Base-by-base conservation (phyloP, 2,329 filamentous ascomycete genomes). In the Cladosporium sphaerospermum region DNA sequence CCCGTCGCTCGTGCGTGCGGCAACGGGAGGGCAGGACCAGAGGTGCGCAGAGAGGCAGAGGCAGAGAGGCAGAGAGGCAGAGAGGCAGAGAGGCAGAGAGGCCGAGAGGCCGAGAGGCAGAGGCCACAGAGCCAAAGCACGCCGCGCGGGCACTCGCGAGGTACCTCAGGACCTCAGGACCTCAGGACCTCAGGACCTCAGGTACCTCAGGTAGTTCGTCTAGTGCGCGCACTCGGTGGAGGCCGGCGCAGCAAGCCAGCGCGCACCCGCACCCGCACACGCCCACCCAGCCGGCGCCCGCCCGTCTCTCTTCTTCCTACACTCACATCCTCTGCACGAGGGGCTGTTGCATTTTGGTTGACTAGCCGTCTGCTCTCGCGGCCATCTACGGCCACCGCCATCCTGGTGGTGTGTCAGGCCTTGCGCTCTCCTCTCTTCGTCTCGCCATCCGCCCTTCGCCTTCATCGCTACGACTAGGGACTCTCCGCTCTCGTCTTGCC, bases 341-440 rank as follows among this genome's bases (percentile, higher is more conserved):
- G 48, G 39, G 39, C 36, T 51, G 40, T 51, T 44, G 18, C n/a
- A 51, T 51, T 51, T 51, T 51, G 48, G 48, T 51, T 51, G 48
- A 51, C 40, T 33, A 51, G 48, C 43, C 48, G 39, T 51, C 48
- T 34, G 34, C 13, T 14, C 36, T 31, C 51, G 41, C 61, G 62
- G 61, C 62, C 61, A 62, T 57, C 56, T 53, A 67, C 63, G 64
- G 65, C 65, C 65, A 64, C 61, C 61, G 62, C 64, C 62, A 55
- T 57, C 53, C 59, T 56, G 64, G 62, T 65, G 63, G 61, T 67
- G 65, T 67, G 65, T 60, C 61, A 56, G 65, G 55, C 62, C 59
- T 56, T 59, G 52, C 54, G 54, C 59, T 54, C 56, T 62, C 46
- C 58, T 53, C 49, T 37, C 2, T 39, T 14, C 36, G 9, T 39